These are phyloP conservation scores for Cinnamomum micranthum DNA, from an alignment of 164 flowering plant genomes.

Conservation along the genomic window DNA sequence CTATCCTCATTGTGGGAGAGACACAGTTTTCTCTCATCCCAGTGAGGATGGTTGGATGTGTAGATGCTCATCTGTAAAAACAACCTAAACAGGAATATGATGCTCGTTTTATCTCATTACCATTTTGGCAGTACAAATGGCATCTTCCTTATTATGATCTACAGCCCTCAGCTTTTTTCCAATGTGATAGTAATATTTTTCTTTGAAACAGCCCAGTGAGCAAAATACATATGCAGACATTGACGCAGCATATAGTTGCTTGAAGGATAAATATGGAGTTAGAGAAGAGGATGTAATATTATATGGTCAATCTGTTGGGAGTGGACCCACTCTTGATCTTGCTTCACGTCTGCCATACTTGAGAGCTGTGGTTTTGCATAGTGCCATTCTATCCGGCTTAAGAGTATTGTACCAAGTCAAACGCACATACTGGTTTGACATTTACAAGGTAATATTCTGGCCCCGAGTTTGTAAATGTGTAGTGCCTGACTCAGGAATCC, in stretches of 20 bases:
- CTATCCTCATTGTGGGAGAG: not conserved
- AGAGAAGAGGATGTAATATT: constrained; percentile 76
- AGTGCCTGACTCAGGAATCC: not conserved
- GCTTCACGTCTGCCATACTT: constrained; percentile 68
- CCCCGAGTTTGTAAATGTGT: not conserved
- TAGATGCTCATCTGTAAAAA: not conserved
- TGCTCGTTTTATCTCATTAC: not conserved
- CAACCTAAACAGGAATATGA: not conserved
- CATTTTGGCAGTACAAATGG: not conserved
- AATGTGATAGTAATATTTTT: constrained; percentile 3
- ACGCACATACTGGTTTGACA: constrained; percentile 71
- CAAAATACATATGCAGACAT: constrained; percentile 87
- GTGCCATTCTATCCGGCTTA: constrained; percentile 89
- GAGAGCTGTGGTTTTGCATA: constrained; percentile 89
- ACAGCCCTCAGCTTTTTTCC: not conserved
- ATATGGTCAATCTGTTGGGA: constrained; percentile 95
- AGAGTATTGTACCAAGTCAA: constrained; percentile 68
- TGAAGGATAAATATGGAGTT: constrained; percentile 84
- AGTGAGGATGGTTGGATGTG: not conserved
- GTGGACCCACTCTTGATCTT: constrained; percentile 92
- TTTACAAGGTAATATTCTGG: constrained; percentile 66
- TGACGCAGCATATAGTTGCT: constrained; percentile 84
- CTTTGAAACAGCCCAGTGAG: constrained; percentile 74
- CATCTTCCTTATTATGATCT: not conserved
- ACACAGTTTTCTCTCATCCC: not conserved